Evolutionary conservation across 768 basidiomycete genomes (phyloP), one percentile per base, ranked within the genome.

Genomic region (Mrakia hoshinonis): DNA sequence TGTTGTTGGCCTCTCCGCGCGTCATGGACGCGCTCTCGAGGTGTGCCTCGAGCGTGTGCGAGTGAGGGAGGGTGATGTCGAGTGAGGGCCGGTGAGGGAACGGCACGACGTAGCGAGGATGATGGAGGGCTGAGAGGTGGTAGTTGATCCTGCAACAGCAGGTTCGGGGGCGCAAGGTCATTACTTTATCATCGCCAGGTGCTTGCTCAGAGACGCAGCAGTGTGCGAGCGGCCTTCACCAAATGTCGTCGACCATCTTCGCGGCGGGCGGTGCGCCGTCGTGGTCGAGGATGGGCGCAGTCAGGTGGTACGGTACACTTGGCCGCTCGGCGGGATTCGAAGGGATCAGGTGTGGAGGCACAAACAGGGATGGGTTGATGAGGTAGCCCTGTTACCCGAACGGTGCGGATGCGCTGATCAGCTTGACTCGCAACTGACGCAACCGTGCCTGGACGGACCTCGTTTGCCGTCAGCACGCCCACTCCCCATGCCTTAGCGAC

Each of bases 381-480:
- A 58, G 54, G n/a, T 58, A 58, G 31, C 54, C 54, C 54, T 58
- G 54, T 4, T 15, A 58, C 13, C 31, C 18, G 26, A 58, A 26
- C 54, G n/a, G 2, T 15, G 29, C 4, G 15, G 29, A 34, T 26
- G 54, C 54, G 24, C 5, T n/a, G 13, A n/a, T 18, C 34, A 31
- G 26, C 55, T 3, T 22, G 1, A 5, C 39, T 64, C 62, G 13
- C 34, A n/a, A n/a, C n/a, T n/a, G n/a, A n/a, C n/a, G n/a, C n/a
- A n/a, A n/a, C 47, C 13, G 26, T 0, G 24, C 66, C 13, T 15
- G n/a, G 65, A 55, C 70, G 61, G 31, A 71, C 70, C 67, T 74
- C 73, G 39, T 72, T 74, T 20, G 73, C 73, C n/a, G 67, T 74
- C 10, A 74, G 3, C 0, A 72, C 70, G 7, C 67, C 61, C 4